These are phyloP conservation scores for Coniella vitis DNA, from an alignment of 2,329 filamentous ascomycete species.

Conservation along the genomic window DNA sequence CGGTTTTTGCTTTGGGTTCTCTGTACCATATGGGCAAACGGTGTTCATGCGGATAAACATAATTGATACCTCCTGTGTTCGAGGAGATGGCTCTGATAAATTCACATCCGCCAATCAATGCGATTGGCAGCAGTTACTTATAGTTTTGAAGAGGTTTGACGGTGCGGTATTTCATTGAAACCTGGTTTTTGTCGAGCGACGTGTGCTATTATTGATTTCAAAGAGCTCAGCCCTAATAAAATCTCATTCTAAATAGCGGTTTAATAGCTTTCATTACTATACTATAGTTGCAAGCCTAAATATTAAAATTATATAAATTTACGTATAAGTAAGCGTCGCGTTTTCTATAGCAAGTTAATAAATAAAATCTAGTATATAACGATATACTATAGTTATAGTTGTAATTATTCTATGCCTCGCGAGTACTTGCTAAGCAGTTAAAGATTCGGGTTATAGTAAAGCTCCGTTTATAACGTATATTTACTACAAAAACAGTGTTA, in stretches of 20 bases:
- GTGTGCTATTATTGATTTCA: neutral
- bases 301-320: neutral
- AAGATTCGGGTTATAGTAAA: too few species aligned
- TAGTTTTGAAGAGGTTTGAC: too few species aligned
- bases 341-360: neutral
- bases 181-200: neutral
- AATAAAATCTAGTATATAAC: neutral
- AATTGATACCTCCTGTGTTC: slow-evolving; percentile 19
- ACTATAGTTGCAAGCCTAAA: neutral
- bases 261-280: neutral
- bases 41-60: slow-evolving; percentile 23
- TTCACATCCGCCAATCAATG: neutral
- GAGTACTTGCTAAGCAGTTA: too few species aligned
- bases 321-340: neutral
- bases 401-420: too few species aligned
- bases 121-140: neutral
- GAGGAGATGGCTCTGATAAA: slow-evolving; percentile 10
- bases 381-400: neutral
- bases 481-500: too few species aligned
- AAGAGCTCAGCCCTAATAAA: neutral
- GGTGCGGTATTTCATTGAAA: neutral
- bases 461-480: too few species aligned
- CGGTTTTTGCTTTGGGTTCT: slow-evolving; percentile 20
- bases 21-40: slow-evolving; percentile 21
- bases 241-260: neutral